Base-by-base conservation (phyloP, 345 rosid species). In the Sisymbrium irio region DNA sequence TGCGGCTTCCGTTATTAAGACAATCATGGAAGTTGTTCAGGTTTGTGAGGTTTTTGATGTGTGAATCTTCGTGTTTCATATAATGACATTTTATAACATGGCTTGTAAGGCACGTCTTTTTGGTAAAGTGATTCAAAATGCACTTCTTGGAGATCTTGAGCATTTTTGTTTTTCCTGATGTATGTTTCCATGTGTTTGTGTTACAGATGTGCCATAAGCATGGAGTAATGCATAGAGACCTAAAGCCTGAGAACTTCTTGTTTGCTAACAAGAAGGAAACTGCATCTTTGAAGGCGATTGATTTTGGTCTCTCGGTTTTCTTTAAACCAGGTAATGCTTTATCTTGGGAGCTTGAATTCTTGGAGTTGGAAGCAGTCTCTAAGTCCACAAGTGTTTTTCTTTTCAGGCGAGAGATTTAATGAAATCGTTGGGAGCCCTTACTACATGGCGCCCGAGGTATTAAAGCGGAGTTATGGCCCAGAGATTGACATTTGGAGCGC, bases 391-490 rank as follows among this genome's bases (percentile, higher is more conserved):
- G 64, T 53, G 49, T 58, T 61, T 61, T 62, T n/a, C 63, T 50
- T 33, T 80, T 39, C 85, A 96, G 98, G 91, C 18, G 95, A 96
- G 79, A 87, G 51, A 44, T 96, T 96, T 73, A 81, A 76, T 36
- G 98, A 96, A 84, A 96, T 96, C 45, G 96, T 96, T 59, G 98
- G 98, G 61, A 96, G 98, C 80, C 99, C 99, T 0, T 90, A 96
- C 76, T 96, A 92, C 85, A 92, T 96, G 99, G 99, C 99, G 78
- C 98, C 97, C 0, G 97, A 93, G 86, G 97, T 93, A 55, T 83
- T 94, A 42, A 91, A 84, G 62, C 83, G 93, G 37, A 82, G 83
- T 59, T 94, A 94, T 67, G 98, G 98, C 14, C 96, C 90, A 47
- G 96, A 91, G 85, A 83, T 94, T 67, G 97, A 94, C 70, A 89